Evolutionary conservation across 2,329 filamentous ascomycete genomes (phyloP).

Genomic region (Biscogniauxia sp.): DNA sequence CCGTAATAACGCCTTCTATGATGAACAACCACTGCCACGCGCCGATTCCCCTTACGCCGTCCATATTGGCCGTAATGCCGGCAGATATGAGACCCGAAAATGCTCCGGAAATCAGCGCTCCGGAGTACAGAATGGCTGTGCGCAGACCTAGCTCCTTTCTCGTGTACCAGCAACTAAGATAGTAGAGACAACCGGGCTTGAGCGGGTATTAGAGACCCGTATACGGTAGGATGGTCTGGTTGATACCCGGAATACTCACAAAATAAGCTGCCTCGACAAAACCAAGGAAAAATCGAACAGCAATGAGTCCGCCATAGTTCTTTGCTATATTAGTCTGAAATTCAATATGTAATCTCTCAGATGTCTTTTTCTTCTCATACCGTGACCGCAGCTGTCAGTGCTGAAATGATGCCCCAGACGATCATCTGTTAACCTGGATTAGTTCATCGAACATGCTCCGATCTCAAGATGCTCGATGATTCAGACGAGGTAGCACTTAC

Average conservation of each 20-base stretch:
- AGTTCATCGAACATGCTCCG: conserved; percentile 3
- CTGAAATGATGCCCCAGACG: conserved; percentile 48
- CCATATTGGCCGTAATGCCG: conserved; percentile 65
- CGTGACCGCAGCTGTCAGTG: conserved; percentile 36
- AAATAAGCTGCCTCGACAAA: conserved; percentile 45
- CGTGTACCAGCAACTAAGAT: conserved; percentile 66
- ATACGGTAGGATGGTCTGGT: neutral
- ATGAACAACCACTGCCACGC: conserved; percentile 69
- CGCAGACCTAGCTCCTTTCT: conserved; percentile 65
- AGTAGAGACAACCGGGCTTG: conserved; percentile 60
- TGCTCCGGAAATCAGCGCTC: conserved; percentile 66
- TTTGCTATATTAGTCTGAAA: conserved; percentile 5
- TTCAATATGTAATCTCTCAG: neutral
- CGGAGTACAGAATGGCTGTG: conserved; percentile 65
- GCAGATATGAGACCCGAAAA: conserved; percentile 66
- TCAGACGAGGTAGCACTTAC: conserved; percentile 30
- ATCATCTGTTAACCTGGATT: conserved; percentile 38
- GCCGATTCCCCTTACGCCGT: conserved; percentile 52
- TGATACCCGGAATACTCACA: conserved; percentile 28
- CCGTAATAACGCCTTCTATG: conserved; percentile 65
- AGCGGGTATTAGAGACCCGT: conserved; percentile 9
- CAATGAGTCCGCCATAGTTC: conserved; percentile 37
- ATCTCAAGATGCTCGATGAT: neutral
- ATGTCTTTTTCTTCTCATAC: conserved; percentile 7
- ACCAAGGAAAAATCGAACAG: conserved; percentile 42